Evolutionary conservation across 352 stramenopile species (phyloP), one percentile per base, ranked within the genome.

Genomic region (Achlya hypogyna): DNA sequence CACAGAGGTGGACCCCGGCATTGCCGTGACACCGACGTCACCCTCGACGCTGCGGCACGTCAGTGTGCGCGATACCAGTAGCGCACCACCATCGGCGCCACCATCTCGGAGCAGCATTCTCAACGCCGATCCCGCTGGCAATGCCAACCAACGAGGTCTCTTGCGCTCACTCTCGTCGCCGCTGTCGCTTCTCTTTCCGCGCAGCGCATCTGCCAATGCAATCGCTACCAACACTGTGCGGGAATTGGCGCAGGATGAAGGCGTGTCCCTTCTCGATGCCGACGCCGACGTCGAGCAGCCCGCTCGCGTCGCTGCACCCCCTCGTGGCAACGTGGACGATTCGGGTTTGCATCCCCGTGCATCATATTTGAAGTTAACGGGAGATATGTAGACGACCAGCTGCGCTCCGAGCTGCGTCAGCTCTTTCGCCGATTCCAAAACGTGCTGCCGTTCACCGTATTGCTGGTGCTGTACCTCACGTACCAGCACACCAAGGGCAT

Each of bases 391-490:
- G 60, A 67, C 22, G 47, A 67, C n/a, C 60, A 67, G 28, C 34
- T 67, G 27, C 60, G 60, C 18, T 51, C 47, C 12, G 84, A 93
- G 62, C 63, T 93, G 6, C 75, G 85, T 51, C 69, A 69, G 16
- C 71, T 93, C 14, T 79, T 89, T 23, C 78, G 79, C n/a, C 76
- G 81, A 1, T 86, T 78, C 59, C 77, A 91, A 68, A 79, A 89
- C 71, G 84, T 81, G 31, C 70, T 91, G 66, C 84, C 84, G 23
- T 93, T 93, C 69, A 40, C 84, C 4, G 80, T 75, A 9, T 59
- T 93, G 9, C 83, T 93, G 27, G 34, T 91, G 10, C 65, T 91
- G 27, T 91, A 90, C 69, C 88, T 93, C 73, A 76, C 82, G 32
- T 91, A 89, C 65, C 77, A 89, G 70, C 84, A 93, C 71, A 76